Evolutionary conservation across 768 basidiomycete genomes (phyloP).

Genomic region (Crassisporium funariophilum): DNA sequence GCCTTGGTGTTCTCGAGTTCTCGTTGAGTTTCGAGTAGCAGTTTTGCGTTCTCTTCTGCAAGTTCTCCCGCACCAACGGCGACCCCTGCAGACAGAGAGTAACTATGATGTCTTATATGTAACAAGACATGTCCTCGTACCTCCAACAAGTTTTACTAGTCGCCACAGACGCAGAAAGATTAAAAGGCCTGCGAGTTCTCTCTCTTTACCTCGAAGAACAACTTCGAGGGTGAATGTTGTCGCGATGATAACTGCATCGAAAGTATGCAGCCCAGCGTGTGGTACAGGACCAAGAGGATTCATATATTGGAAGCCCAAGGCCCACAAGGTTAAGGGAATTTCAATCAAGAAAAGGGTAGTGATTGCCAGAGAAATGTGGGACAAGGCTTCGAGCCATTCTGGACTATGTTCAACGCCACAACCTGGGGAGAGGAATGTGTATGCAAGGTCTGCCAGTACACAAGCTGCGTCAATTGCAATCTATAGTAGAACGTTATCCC

Average conservation of each 20-base stretch:
- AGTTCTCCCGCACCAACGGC: constrained; percentile 76
- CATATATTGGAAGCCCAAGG: constrained; percentile 63
- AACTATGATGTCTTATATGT: neutral
- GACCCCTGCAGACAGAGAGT: constrained; percentile 49
- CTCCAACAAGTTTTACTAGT: constrained; percentile 70
- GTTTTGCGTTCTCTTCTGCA: constrained; percentile 53
- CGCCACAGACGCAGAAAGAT: constrained; percentile 81
- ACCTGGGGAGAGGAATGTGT: constrained; percentile 58
- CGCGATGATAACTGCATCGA: constrained; percentile 72
- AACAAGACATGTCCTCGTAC: constrained; percentile 21
- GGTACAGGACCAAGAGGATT: constrained; percentile 57
- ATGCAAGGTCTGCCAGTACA: constrained; percentile 73
- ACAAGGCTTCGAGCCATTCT: constrained; percentile 62
- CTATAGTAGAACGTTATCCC: constrained; percentile 37
- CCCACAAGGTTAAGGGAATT: constrained; percentile 71
- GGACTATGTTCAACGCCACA: constrained; percentile 55
- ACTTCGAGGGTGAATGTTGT: constrained; percentile 77
- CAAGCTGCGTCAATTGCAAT: constrained; percentile 66
- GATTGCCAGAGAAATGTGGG: constrained; percentile 65
- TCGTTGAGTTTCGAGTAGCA: constrained; percentile 49
- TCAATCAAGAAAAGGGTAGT: constrained; percentile 76
- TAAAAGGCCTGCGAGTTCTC: constrained; percentile 71
- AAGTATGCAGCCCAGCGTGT: constrained; percentile 68
- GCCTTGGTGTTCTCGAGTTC: constrained; percentile 47
- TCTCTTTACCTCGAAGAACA: constrained; percentile 63